These are phyloP conservation scores for Xylaria curta DNA, from an alignment of 495 filamentous ascomycete species.

Conservation along the genomic window DNA sequence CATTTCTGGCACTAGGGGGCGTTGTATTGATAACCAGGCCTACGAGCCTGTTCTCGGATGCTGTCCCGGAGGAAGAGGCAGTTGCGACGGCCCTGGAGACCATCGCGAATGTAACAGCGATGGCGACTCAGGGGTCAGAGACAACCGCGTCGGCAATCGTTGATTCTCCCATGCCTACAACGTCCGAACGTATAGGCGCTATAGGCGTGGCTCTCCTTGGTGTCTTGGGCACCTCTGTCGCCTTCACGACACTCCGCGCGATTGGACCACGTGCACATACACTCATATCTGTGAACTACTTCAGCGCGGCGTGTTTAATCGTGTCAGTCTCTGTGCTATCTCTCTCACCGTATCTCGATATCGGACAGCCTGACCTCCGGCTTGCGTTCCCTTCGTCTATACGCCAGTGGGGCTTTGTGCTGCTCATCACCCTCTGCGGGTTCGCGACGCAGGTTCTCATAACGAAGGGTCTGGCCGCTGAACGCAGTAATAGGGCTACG, in stretches of 20 bases:
- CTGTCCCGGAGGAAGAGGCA: conserved; percentile 18
- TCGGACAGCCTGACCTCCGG: conserved; percentile 58
- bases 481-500: conserved; percentile 72
- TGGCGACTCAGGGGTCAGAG: conserved; percentile 23
- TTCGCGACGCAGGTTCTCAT: conserved; percentile 88
- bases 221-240: conserved; percentile 77
- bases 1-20: conserved; percentile 75
- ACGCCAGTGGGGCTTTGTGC: conserved; percentile 74
- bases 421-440: conserved; percentile 74
- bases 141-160: conserved; percentile 31
- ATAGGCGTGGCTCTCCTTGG: conserved; percentile 78
- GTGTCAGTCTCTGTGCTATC: conserved; percentile 66
- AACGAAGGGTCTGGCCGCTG: conserved; percentile 78
- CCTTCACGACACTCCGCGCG: conserved; percentile 81
- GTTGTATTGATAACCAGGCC: conserved; percentile 88
- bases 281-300: conserved; percentile 86
- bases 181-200: conserved; percentile 72
- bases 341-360: conserved; percentile 51
- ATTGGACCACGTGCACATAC: conserved; percentile 87
- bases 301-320: conserved; percentile 71
- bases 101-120: conserved; percentile 34
- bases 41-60: conserved; percentile 58
- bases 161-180: conserved; percentile 52
- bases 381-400: conserved; percentile 67
- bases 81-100: conserved; percentile 37